phyloP scores from a whole-genome alignment of 2,329 filamentous ascomycete genomes.

The Albifimbria verrucaria region DNA sequence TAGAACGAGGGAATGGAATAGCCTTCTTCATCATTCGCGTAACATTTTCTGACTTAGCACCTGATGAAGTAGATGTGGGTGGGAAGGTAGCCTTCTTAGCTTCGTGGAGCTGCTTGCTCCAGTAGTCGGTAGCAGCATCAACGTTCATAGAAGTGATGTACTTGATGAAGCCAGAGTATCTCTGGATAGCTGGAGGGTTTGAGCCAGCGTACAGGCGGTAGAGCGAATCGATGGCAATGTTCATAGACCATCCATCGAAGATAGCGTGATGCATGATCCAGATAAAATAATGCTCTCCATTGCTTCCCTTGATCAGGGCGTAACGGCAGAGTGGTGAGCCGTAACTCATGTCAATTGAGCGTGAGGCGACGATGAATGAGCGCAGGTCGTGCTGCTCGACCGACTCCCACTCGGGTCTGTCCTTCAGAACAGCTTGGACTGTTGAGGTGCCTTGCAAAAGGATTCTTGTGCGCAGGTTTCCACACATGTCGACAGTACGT shows the following conservation, averaged over 20 bases:
- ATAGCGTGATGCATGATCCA: constrained; percentile 35
- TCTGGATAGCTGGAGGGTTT: constrained; percentile 10
- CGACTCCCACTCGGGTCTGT: not conserved
- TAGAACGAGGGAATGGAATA: not conserved
- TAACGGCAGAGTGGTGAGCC: not conserved
- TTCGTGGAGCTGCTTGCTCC: constrained; percentile 34
- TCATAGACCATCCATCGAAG: constrained; percentile 50
- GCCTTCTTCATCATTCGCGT: not conserved
- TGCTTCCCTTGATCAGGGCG: not conserved
- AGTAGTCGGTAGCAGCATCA: constrained; percentile 23
- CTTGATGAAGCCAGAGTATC: constrained; percentile 38
- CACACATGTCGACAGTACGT: not conserved
- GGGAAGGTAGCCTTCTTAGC: not conserved
- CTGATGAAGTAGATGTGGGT: not conserved
- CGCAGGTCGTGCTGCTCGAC: not conserved
- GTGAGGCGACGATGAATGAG: too few species aligned
- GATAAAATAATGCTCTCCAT: constrained; percentile 4
- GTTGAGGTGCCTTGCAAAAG: not conserved
- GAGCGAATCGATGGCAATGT: constrained; percentile 22
- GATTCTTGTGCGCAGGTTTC: constrained; percentile 3
- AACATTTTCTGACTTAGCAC: not conserved
- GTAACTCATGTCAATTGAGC: constrained; percentile 5
- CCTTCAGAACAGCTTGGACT: not conserved
- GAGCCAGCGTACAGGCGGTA: constrained; percentile 5
- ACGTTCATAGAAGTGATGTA: constrained; percentile 32